Evolutionary conservation across 352 stramenopile species (phyloP).

Genomic region (Globisporangium cylindrosporum): DNA sequence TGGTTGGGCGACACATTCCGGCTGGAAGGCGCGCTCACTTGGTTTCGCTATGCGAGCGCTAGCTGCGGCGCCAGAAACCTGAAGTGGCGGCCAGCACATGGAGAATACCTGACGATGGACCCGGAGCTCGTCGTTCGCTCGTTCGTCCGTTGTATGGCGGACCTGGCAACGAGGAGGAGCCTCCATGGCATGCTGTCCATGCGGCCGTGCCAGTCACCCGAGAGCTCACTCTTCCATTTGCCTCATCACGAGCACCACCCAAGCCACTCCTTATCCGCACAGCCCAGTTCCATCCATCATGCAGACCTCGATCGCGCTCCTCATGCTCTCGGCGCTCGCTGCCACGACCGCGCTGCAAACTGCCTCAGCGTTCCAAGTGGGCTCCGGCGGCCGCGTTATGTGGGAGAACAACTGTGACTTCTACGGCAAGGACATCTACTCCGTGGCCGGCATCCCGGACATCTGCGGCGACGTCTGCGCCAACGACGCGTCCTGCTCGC

Average conservation of each 20-base stretch:
- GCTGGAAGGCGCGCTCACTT: constrained; percentile 1
- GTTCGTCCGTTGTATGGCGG: neutral
- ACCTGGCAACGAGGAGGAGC: neutral
- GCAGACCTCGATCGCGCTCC: constrained; percentile 10
- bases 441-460: constrained; percentile 13
- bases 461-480: constrained; percentile 20
- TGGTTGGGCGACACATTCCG: constrained; percentile 4
- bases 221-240: constrained; percentile 16
- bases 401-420: constrained; percentile 24
- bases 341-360: neutral
- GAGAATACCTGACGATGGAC: neutral
- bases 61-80: neutral
- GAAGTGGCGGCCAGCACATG: constrained; percentile 8
- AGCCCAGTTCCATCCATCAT: constrained; percentile 7
- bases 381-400: constrained; percentile 17
- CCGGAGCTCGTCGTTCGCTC: neutral
- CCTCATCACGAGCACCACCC: constrained; percentile 3
- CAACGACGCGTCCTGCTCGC: constrained; percentile 16
- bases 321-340: constrained; percentile 12
- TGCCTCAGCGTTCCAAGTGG: constrained; percentile 9
- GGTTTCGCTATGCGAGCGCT: neutral
- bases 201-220: neutral
- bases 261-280: neutral
- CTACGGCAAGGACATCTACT: constrained; percentile 19
- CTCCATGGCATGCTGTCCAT: neutral